Base-by-base conservation (phyloP, 352 stramenopile species). In the Phytophthora cryptogea region DNA sequence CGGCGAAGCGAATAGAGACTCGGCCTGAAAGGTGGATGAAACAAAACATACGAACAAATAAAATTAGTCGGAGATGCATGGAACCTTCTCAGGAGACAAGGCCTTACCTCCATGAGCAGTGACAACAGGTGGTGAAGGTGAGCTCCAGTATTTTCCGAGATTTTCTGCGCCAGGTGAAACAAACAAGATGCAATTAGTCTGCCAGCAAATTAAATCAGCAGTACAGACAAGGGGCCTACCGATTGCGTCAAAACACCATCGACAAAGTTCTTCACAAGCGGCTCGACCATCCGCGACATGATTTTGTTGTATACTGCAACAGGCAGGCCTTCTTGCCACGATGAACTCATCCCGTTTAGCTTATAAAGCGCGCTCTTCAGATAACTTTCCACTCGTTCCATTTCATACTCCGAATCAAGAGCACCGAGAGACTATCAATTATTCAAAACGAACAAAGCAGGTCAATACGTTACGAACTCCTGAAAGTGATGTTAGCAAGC, bases 291-390 rank as follows among this genome's bases (percentile, higher is more conserved):
- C 1, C 56, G 57, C 32, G 71, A 68, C 54, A 82, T 72, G 31
- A 84, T 59, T 23, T 78, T 80, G 51, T 70, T 69, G 62, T 91
- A 95, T 6, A 90, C 78, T 2, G 59, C 44, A 0, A 52, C 9
- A 2, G 77, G 74, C 1, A 92, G 58, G 0, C 80, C 83, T 63
- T 90, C 86, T 8, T 70, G 70, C 86, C 86, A 95, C n/a, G 68
- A 76, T 8, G 70, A 61, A 17, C 60, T 78, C 27, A 91, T 74
- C 14, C 61, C 68, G 33, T 86, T 80, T 5, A 95, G 59, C 59
- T 90, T 89, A 65, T 88, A 88, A 11, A 92, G 56, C 4, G 58
- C 48, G 13, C 64, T 61, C 50, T 88, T 88, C 33, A 93, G 13
- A 16, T 80, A 89, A 7, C 63, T 70, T 48, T 93, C 86, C 1